Conservation (phyloP, 164 flowering plant species). For the Aristolochia californica region DNA sequence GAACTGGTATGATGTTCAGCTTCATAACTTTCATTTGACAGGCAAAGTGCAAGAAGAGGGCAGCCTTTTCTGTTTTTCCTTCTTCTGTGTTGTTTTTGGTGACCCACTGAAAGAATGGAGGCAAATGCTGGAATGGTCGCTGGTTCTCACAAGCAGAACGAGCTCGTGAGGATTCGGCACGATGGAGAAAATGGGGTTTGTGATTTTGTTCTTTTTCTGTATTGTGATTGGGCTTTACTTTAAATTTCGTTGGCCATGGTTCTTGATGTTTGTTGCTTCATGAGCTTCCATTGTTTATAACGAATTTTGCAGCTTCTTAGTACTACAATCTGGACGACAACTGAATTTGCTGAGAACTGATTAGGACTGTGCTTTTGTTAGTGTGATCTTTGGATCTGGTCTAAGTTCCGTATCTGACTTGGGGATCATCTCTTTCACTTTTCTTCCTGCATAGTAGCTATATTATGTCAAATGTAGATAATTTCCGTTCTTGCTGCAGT, state of each 20-base stretch:
- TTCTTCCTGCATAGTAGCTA: too few relatives aligned
- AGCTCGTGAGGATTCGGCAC: slow-evolving; percentile 71
- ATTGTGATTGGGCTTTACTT: too few relatives aligned
- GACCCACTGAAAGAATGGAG: slow-evolving; percentile 57
- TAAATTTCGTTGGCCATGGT: too few relatives aligned
- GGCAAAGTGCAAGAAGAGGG: too few relatives aligned
- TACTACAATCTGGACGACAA: neutral
- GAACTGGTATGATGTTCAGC: too few relatives aligned
- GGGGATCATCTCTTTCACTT: neutral
- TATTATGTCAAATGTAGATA: too few relatives aligned
- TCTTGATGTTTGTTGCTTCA: slow-evolving; percentile 40
- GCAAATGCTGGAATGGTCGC: slow-evolving; percentile 90
- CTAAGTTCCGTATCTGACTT: too few relatives aligned
- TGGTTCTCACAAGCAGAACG: slow-evolving; percentile 74
- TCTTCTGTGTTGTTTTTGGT: too few relatives aligned
- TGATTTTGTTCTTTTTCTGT: too few relatives aligned
- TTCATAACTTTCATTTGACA: too few relatives aligned
- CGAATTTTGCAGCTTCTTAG: neutral
- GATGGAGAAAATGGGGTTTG: too few relatives aligned
- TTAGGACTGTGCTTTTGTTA: neutral
- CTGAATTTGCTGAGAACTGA: neutral
- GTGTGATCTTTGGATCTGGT: neutral
- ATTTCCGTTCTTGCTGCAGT: too few relatives aligned
- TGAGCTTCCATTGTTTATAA: neutral
- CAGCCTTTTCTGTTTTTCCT: neutral